Evolutionary conservation across 805 yeast species (phyloP).

Genomic region (Candida bentonensis): DNA sequence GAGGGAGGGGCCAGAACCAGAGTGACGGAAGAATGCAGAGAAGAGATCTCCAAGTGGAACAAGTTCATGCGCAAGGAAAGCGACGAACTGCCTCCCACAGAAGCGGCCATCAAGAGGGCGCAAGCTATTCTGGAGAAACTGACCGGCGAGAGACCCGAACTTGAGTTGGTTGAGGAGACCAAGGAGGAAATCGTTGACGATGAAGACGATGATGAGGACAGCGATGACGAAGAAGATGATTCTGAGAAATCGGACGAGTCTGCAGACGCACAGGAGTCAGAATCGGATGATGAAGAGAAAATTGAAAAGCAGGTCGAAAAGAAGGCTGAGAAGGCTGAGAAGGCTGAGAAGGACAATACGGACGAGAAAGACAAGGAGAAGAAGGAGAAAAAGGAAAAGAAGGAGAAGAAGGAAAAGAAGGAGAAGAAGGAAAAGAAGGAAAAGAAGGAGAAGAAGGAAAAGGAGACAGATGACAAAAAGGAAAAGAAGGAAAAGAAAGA

Average conservation of each 20-base stretch:
- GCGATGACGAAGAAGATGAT: conserved; percentile 3
- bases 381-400: background rate
- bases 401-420: background rate
- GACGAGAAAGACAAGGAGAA: background rate
- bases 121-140: conserved; percentile 7
- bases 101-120: conserved; percentile 13
- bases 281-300: conserved; percentile 4
- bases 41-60: conserved; percentile 44
- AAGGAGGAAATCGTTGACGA: background rate
- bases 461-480: conserved; percentile 9
- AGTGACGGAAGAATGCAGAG: conserved; percentile 34
- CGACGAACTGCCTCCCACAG: conserved; percentile 15
- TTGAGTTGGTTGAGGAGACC: conserved; percentile 9
- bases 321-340: background rate
- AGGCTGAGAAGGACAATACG: background rate
- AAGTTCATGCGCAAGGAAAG: conserved; percentile 28
- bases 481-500: conserved; percentile 7
- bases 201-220: conserved; percentile 1
- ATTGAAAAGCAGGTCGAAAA: background rate
- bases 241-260: conserved; percentile 1
- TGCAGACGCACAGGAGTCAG: background rate
- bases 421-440: conserved; percentile 4
- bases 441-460: conserved; percentile 8
- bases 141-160: conserved; percentile 7
- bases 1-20: conserved; percentile 61